Conservation (phyloP, 805 yeast genomes). For the Barnettozyma sucrosica region DNA sequence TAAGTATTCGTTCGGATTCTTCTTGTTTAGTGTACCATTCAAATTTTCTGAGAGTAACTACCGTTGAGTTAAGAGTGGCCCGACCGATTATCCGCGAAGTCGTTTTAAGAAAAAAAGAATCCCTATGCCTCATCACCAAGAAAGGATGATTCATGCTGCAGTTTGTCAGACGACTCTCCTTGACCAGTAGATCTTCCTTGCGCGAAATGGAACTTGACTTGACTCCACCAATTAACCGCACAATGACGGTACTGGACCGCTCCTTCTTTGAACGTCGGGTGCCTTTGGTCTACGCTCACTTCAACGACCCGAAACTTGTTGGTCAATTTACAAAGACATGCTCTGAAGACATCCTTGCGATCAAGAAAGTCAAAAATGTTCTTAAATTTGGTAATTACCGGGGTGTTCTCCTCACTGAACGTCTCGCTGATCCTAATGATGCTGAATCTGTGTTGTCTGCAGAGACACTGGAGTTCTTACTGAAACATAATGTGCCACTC, state of each 20-base stretch:
- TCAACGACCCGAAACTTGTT: conserved; percentile 55
- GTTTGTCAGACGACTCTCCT: not conserved
- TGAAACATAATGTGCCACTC: conserved; percentile 41
- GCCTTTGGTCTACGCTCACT: conserved; percentile 58
- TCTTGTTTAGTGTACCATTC: not conserved
- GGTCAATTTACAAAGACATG: conserved; percentile 49
- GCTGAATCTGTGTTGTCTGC: conserved; percentile 35
- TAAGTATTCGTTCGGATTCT: too few relatives aligned
- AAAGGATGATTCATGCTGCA: conserved; percentile 5
- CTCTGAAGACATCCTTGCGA: conserved; percentile 54
- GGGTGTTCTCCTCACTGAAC: conserved; percentile 54
- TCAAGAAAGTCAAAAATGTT: conserved; percentile 70
- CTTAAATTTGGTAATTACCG: conserved; percentile 35
- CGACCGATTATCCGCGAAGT: conserved; percentile 6
- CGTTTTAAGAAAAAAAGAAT: not conserved
- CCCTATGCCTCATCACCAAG: not conserved
- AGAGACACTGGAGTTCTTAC: conserved; percentile 39
- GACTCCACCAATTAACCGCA: conserved; percentile 63
- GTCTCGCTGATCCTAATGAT: conserved; percentile 34
- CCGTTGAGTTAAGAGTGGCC: conserved; percentile 1
- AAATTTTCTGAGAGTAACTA: too few relatives aligned
- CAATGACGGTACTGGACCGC: conserved; percentile 63
- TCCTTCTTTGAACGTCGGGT: conserved; percentile 53
- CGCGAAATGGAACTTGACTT: conserved; percentile 11
- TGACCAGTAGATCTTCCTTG: conserved; percentile 1